Conservation (phyloP, 2,329 filamentous ascomycete species). For the Aureobasidium sp. region DNA sequence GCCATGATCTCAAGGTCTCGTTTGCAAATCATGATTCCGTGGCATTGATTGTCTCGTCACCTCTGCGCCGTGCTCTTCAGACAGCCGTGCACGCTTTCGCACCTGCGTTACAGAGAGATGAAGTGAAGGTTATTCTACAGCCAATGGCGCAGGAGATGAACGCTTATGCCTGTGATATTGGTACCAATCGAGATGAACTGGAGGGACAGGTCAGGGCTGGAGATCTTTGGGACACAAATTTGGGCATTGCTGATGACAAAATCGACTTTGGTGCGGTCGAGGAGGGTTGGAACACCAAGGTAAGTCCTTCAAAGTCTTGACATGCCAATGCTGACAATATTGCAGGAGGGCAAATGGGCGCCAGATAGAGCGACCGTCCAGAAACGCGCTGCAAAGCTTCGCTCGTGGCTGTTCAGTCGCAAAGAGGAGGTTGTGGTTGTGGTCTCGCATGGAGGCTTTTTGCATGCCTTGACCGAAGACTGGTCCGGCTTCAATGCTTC, state of each 20-base stretch:
- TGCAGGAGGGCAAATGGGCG: slow-evolving; percentile 32
- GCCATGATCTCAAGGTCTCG: slow-evolving; percentile 47
- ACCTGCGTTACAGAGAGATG: slow-evolving; percentile 40
- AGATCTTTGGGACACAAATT: slow-evolving; percentile 43
- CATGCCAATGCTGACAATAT: not conserved
- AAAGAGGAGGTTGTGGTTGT: slow-evolving; percentile 61
- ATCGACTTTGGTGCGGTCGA: slow-evolving; percentile 58
- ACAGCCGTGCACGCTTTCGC: slow-evolving; percentile 66
- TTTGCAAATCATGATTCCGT: slow-evolving; percentile 55
- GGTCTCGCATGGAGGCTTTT: slow-evolving; percentile 73
- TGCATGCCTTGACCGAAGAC: slow-evolving; percentile 80
- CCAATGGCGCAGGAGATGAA: slow-evolving; percentile 74
- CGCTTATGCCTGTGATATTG: slow-evolving; percentile 66
- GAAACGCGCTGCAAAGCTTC: slow-evolving; percentile 52
- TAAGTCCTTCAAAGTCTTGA: not conserved
- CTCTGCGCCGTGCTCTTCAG: slow-evolving; percentile 70
- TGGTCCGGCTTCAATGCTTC: slow-evolving; percentile 48
- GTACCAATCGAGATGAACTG: slow-evolving; percentile 33
- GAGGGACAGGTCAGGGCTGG: not conserved
- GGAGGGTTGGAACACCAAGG: slow-evolving; percentile 59
- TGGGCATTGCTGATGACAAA: slow-evolving; percentile 52
- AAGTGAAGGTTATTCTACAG: slow-evolving; percentile 53
- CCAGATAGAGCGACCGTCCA: slow-evolving; percentile 46
- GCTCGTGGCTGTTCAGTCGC: slow-evolving; percentile 46
- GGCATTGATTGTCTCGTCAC: slow-evolving; percentile 67